These are phyloP conservation scores for Penicillium canariense DNA, from an alignment of 495 filamentous ascomycete species.

Conservation along the genomic window DNA sequence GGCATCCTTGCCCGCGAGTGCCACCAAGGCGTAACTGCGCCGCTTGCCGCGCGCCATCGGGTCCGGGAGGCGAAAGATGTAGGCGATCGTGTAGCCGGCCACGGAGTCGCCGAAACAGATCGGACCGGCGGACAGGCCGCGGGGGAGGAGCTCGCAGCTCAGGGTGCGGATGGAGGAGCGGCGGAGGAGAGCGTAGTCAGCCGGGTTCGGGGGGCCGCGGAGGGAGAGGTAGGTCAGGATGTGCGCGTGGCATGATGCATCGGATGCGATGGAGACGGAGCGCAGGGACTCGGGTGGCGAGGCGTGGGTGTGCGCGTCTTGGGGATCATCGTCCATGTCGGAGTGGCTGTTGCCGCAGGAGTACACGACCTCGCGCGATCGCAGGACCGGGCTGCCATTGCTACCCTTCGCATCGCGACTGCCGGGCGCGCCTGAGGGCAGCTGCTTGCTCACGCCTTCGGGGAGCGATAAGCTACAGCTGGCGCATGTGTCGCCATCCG, in stretches of 20 bases:
- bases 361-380: slow-evolving; percentile 50
- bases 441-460: slow-evolving; percentile 50
- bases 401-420: slow-evolving; percentile 49
- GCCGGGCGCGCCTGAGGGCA: slow-evolving; percentile 53
- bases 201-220: slow-evolving; percentile 70
- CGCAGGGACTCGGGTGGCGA: slow-evolving; percentile 46
- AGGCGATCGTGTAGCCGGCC: slow-evolving; percentile 87
- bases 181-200: slow-evolving; percentile 79
- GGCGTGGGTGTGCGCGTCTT: slow-evolving; percentile 36
- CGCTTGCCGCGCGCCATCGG: slow-evolving; percentile 82
- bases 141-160: slow-evolving; percentile 80
- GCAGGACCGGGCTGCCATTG: slow-evolving; percentile 57
- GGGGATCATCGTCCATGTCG: slow-evolving; percentile 38
- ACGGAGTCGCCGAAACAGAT: slow-evolving; percentile 82
- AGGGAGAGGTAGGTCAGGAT: slow-evolving; percentile 84
- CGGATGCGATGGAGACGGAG: slow-evolving; percentile 46
- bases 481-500: slow-evolving; percentile 52
- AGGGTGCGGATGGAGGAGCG: slow-evolving; percentile 83
- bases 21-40: slow-evolving; percentile 83
- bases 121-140: slow-evolving; percentile 69
- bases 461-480: slow-evolving; percentile 59
- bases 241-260: slow-evolving; percentile 65
- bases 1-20: slow-evolving; percentile 69
- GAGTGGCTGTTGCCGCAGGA: slow-evolving; percentile 43
- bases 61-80: slow-evolving; percentile 86